Evolutionary conservation across 148 eudicot species (phyloP).

Genomic region (Pharnaceum exiguum): DNA sequence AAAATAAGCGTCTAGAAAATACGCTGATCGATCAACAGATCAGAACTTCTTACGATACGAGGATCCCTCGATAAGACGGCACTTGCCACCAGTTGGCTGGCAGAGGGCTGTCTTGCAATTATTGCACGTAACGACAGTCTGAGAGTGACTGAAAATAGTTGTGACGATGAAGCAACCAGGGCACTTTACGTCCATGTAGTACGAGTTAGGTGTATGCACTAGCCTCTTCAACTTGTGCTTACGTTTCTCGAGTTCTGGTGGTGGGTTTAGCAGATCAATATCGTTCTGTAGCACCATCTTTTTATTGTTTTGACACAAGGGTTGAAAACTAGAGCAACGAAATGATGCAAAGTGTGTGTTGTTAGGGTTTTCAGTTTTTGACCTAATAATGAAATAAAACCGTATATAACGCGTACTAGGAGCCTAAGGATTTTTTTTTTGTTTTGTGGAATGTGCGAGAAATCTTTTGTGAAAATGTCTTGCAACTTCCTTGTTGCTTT

Average conservation of each 20-base stretch:
- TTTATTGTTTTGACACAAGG: neutral
- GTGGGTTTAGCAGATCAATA: constrained; percentile 21
- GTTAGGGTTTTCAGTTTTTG: too few relatives aligned
- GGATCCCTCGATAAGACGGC: constrained; percentile 18
- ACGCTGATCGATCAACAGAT: too few relatives aligned
- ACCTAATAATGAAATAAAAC: too few relatives aligned
- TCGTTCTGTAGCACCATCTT: constrained; percentile 26
- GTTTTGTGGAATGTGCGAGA: too few relatives aligned
- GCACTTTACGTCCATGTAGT: constrained; percentile 17
- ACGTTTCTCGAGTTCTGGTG: constrained; percentile 16
- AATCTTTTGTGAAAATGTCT: too few relatives aligned
- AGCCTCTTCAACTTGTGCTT: constrained; percentile 21
- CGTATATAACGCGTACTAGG: too few relatives aligned
- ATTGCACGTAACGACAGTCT: constrained; percentile 11
- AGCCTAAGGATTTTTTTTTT: too few relatives aligned
- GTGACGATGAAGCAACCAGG: neutral
- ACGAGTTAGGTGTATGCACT: constrained; percentile 16
- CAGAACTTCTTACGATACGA: too few relatives aligned
- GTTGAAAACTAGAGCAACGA: too few relatives aligned
- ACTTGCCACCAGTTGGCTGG: constrained; percentile 21
- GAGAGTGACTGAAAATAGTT: constrained; percentile 22
- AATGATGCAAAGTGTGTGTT: too few relatives aligned
- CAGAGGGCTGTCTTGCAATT: constrained; percentile 13
- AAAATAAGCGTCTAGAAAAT: too few relatives aligned
- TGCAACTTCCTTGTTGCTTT: too few relatives aligned